phyloP scores from a whole-genome alignment of 148 eudicot genomes.

The Heliosperma pusillum region DNA sequence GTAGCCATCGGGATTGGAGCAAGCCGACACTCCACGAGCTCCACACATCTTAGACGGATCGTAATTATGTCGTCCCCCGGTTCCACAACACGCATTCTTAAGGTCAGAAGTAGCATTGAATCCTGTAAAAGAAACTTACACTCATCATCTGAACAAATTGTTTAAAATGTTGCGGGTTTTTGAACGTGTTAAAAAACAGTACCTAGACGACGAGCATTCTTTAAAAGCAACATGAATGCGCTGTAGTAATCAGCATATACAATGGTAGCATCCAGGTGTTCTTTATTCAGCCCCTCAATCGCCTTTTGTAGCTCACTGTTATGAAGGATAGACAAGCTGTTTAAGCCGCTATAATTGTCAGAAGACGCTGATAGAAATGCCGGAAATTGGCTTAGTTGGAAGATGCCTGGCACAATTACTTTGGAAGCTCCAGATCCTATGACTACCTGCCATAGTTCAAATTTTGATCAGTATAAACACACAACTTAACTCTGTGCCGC shows the following conservation, averaged over 20 bases:
- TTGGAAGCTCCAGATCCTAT: slow-evolving; percentile 21
- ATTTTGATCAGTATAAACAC: not conserved
- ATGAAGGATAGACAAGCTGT: slow-evolving; percentile 28
- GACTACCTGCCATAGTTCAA: slow-evolving; percentile 23
- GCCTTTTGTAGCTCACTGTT: slow-evolving; percentile 21
- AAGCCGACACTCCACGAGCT: slow-evolving; percentile 20
- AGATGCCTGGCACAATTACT: slow-evolving; percentile 31
- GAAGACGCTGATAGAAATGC: slow-evolving; percentile 20
- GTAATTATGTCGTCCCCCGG: slow-evolving; percentile 16
- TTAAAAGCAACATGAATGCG: slow-evolving; percentile 22
- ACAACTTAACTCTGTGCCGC: no score
- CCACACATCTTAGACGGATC: slow-evolving; percentile 23
- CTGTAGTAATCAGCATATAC: slow-evolving; percentile 32
- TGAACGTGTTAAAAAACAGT: not conserved
- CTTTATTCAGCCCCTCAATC: slow-evolving; percentile 13
- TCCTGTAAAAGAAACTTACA: slow-evolving; percentile 14
- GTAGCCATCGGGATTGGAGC: slow-evolving; percentile 26
- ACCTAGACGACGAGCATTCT: slow-evolving; percentile 18
- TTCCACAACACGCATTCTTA: slow-evolving; percentile 21
- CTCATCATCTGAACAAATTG: not conserved
- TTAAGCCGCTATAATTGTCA: slow-evolving; percentile 18
- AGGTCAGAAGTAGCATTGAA: slow-evolving; percentile 20
- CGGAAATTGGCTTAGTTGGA: slow-evolving; percentile 34
- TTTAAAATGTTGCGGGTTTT: no score
- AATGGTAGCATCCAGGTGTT: slow-evolving; percentile 22